phyloP scores from a whole-genome alignment of 108 stramenopile species.

The Pinguiococcus pyrenoidosus region DNA sequence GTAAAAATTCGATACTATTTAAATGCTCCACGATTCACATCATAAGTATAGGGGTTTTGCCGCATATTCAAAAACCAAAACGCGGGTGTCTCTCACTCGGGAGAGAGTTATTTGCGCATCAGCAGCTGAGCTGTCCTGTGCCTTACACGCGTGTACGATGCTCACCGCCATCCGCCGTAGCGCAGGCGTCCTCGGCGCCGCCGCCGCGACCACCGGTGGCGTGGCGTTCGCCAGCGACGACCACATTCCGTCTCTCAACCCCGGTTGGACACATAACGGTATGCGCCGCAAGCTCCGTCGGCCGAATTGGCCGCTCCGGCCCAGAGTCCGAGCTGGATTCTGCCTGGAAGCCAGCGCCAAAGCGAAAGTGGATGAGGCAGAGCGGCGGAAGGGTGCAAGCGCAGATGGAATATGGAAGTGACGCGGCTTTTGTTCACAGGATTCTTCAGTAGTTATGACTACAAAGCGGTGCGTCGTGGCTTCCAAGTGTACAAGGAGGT shows the following conservation, averaged over 20 bases:
- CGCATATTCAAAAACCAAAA: too few species aligned
- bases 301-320: not conserved
- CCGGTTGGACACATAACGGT: slow-evolving; percentile 34
- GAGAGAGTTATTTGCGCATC: too few species aligned
- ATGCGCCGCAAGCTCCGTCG: not conserved
- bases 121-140: too few species aligned
- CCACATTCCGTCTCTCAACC: slow-evolving; percentile 26
- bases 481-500: slow-evolving; percentile 98
- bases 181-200: not conserved
- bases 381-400: too few species aligned
- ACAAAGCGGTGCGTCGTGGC: slow-evolving; percentile 83
- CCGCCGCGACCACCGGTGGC: not conserved
- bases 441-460: slow-evolving; percentile 41
- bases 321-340: not conserved
- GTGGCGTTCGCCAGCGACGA: slow-evolving; percentile 6
- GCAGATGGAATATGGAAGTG: not conserved
- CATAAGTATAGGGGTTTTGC: too few species aligned
- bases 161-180: too few species aligned
- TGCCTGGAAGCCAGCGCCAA: not conserved
- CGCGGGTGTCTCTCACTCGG: too few species aligned
- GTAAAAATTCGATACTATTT: too few species aligned
- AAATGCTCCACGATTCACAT: too few species aligned
- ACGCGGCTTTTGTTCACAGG: not conserved
- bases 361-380: too few species aligned
- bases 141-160: too few species aligned